Evolutionary conservation across 2,329 filamentous ascomycete species (phyloP), one percentile per base, ranked within the genome.

Genomic region (Fusarium piperis): DNA sequence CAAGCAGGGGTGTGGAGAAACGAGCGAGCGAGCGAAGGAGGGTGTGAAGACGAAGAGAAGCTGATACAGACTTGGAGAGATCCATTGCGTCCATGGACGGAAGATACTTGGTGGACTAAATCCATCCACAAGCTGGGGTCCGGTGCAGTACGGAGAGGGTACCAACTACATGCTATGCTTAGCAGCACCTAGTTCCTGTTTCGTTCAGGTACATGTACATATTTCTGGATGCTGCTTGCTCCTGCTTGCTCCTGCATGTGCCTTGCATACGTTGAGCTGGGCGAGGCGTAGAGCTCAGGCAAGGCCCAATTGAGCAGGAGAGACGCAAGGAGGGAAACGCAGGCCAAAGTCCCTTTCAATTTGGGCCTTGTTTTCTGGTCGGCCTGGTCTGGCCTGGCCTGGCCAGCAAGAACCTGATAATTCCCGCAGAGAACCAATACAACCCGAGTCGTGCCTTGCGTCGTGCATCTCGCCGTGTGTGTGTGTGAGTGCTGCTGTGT

Each of bases 31-130:
- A 44, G 52, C 35, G 48, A 23, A 26, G 23, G 64, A 53, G 52
- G 46, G 48, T 57, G 58, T 55, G 52, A 39, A 59, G 35, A 35
- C 18, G 48, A 16, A 35, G 26, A 33, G 59, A 60, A 66, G 63
- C 65, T 72, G 68, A 70, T 65, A 73, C 64, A 67, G 64, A 63
- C n/a, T n/a, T n/a, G n/a, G n/a, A n/a, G n/a, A n/a, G n/a, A n/a
- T n/a, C n/a, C n/a, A n/a, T n/a, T n/a, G n/a, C n/a, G n/a, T n/a
- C n/a, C n/a, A n/a, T n/a, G n/a, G n/a, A n/a, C n/a, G n/a, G n/a
- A 67, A 51, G 51, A 39, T 53, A 60, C 39, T 56, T 26, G 52
- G 20, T 12, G 30, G 30, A 52, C 48, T 48, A 48, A 48, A 48
- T 48, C 23, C 41, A 32, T 35, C 58, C 58, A 55, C 48, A 41